These are phyloP conservation scores for Mesotaenium endlicherianum DNA, from an alignment of 139 green algal species.

Conservation along the genomic window DNA sequence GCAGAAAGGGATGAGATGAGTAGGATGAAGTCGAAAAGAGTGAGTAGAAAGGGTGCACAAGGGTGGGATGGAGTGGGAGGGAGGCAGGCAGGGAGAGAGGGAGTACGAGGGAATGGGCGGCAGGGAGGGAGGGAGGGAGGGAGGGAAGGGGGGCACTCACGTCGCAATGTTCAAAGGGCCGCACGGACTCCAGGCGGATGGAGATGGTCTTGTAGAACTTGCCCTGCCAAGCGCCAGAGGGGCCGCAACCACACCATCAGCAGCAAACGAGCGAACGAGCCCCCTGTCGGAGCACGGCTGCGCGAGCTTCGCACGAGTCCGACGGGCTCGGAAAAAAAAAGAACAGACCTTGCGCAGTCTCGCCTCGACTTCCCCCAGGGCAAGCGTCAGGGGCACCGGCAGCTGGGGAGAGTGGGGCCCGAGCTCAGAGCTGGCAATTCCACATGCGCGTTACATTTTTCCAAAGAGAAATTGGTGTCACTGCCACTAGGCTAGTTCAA, in stretches of 20 bases:
- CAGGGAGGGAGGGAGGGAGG: neutral
- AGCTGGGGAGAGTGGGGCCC: constrained; percentile 50
- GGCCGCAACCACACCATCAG: too few species aligned
- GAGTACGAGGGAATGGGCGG: neutral
- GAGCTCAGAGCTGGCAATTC: too few species aligned
- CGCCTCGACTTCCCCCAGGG: neutral
- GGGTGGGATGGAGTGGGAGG: neutral
- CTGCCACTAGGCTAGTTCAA: too few species aligned
- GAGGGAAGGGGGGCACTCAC: constrained; percentile 15
- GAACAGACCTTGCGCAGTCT: too few species aligned
- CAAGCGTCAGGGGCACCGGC: neutral
- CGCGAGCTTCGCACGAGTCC: too few species aligned
- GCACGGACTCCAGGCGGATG: constrained; percentile 69
- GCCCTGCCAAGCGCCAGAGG: too few species aligned
- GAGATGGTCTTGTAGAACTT: constrained; percentile 61
- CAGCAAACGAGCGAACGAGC: too few species aligned
- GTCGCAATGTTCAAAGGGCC: constrained; percentile 51
- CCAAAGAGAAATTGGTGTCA: too few species aligned
- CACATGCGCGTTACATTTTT: too few species aligned
- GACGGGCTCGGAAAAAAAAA: too few species aligned
- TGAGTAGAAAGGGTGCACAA: neutral
- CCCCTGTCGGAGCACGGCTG: too few species aligned
- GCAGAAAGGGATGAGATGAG: too few species aligned
- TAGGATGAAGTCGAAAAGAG: neutral
- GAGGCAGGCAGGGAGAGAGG: neutral